Conservation (phyloP, 441 rosid species). For the Aleurites moluccanus region DNA sequence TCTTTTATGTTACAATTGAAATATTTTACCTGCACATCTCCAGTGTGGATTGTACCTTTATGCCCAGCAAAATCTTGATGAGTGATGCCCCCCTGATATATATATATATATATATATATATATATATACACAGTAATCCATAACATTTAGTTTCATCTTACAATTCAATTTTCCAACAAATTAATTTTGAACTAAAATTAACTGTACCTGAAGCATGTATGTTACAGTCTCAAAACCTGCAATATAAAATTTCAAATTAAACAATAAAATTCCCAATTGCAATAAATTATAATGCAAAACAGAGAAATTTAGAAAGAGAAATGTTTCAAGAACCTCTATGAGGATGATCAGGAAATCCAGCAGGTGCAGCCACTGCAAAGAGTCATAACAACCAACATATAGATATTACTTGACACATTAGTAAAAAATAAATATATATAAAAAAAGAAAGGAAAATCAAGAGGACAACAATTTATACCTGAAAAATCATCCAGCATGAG, state of each 20-base stretch:
- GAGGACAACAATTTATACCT: conserved; percentile 30
- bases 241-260: conserved; percentile 2
- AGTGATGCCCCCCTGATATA: conserved; percentile 71
- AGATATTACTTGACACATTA: neutral
- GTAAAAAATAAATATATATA: too few relatives aligned
- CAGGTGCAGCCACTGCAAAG: conserved; percentile 67
- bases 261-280: neutral
- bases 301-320: neutral
- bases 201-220: conserved; percentile 78
- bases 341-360: conserved; percentile 96
- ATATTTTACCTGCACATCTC: conserved; percentile 81
- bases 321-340: conserved; percentile 67
- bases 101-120: too few relatives aligned
- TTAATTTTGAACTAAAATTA: conserved; percentile 14
- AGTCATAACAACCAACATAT: neutral
- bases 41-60: conserved; percentile 63
- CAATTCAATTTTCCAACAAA: neutral
- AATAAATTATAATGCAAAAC: neutral
- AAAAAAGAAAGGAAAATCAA: too few relatives aligned
- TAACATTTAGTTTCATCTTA: neutral
- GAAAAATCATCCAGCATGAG: conserved; percentile 78
- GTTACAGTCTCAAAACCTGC: conserved; percentile 96
- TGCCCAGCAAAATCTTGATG: conserved; percentile 80
- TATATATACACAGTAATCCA: neutral
- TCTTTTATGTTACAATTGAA: neutral